These are phyloP conservation scores for Sphagnurus paluster DNA, from an alignment of 1,284 basidiomycete genomes.

Conservation along the genomic window DNA sequence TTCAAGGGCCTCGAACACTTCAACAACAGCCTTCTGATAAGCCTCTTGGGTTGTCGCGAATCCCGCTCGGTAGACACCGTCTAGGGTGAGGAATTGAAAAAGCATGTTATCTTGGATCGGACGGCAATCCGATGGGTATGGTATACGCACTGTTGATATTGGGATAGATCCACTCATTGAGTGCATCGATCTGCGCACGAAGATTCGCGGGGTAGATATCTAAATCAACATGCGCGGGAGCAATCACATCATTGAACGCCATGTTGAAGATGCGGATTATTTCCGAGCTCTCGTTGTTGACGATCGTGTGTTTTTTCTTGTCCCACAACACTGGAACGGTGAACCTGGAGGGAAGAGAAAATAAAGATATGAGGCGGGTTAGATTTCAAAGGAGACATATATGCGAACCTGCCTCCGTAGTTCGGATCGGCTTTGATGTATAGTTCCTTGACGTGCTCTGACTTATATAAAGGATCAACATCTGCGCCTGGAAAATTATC, in stretches of 20 bases:
- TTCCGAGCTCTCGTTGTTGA: conserved; percentile 94
- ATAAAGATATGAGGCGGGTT: neutral
- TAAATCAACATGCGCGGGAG: conserved; percentile 62
- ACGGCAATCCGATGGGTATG: neutral
- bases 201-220: conserved; percentile 80
- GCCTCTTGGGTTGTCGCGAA: conserved; percentile 85
- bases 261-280: conserved; percentile 92
- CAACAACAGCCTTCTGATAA: conserved; percentile 75
- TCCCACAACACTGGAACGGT: conserved; percentile 95
- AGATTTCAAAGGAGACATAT: neutral
- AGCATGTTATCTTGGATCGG: neutral
- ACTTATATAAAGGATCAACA: conserved; percentile 69
- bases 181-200: conserved; percentile 77
- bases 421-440: conserved; percentile 79
- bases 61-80: conserved; percentile 87
- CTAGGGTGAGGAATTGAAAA: conserved; percentile 33
- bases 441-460: conserved; percentile 80
- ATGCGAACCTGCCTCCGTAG: conserved; percentile 61
- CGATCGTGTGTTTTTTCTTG: conserved; percentile 85
- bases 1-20: conserved; percentile 80
- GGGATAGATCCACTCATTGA: conserved; percentile 89
- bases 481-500: conserved; percentile 76
- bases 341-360: conserved; percentile 53
- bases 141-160: conserved; percentile 72
- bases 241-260: conserved; percentile 75